These are phyloP conservation scores for Crithidia fasciculata DNA, from an alignment of 208 protist genomes.

Conservation along the genomic window DNA sequence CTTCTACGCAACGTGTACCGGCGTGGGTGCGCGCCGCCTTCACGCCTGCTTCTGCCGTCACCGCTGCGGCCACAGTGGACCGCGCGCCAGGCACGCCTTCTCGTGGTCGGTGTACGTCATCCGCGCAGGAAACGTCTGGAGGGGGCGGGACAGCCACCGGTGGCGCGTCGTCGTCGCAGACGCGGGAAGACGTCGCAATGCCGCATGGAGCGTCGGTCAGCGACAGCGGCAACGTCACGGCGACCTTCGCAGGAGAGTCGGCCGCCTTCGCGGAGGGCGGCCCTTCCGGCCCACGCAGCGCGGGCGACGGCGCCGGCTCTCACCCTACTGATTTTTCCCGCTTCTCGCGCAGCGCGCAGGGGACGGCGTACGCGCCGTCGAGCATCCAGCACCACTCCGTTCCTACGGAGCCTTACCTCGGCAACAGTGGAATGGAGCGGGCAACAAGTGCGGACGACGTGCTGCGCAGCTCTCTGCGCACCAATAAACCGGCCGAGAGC, in stretches of 20 bases:
- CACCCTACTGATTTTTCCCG: neutral
- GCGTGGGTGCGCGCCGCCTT: slow-evolving; percentile 33
- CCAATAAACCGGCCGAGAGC: neutral
- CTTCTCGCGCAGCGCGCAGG: neutral
- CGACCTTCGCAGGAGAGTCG: too few species aligned
- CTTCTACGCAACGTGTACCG: neutral
- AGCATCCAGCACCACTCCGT: neutral
- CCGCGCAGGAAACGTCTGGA: neutral
- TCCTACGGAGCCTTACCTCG: too few species aligned
- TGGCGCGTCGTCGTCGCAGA: neutral
- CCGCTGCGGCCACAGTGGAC: neutral
- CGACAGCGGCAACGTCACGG: too few species aligned
- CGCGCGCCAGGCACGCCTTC: neutral
- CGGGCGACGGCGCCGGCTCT: neutral
- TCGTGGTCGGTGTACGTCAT: neutral
- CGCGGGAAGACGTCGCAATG: neutral
- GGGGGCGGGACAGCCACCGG: neutral
- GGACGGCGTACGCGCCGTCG: neutral
- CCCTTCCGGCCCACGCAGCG: too few species aligned
- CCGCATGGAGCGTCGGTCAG: neutral
- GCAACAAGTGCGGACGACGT: neutral
- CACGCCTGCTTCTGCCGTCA: slow-evolving; percentile 8
- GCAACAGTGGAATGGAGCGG: too few species aligned
- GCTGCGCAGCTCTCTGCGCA: neutral
- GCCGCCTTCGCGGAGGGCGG: too few species aligned